A percentile compares a stretch with the other conserved stretches of the same genome.
These are phyloP conservation scores for Ophiosphaerella narmari DNA, from an alignment of 2,329 filamentous ascomycete genomes.

Conservation along the genomic window DNA sequence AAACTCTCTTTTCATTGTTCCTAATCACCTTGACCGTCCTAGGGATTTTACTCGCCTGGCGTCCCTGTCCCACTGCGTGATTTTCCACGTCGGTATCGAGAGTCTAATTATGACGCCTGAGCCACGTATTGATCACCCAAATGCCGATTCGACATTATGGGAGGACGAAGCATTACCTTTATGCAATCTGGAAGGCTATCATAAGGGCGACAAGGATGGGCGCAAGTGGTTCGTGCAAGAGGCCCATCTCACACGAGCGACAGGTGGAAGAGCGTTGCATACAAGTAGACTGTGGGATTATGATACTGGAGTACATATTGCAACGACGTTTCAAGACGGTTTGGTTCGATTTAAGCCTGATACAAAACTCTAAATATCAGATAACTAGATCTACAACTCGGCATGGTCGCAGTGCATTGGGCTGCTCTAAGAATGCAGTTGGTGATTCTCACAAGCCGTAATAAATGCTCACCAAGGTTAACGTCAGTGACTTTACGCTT, in stretches of 20 bases:
- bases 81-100: slow-evolving; percentile 39
- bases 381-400: too few species aligned
- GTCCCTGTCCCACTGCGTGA: slow-evolving; percentile 37
- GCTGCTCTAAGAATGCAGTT: too few species aligned
- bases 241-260: slow-evolving; percentile 28
- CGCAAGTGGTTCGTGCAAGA: slow-evolving; percentile 43
- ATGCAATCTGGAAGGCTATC: slow-evolving; percentile 23
- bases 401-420: too few species aligned
- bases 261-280: slow-evolving; percentile 32
- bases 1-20: slow-evolving; percentile 59
- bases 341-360: slow-evolving; percentile 28
- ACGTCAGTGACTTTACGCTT: too few species aligned
- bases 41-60: slow-evolving; percentile 38
- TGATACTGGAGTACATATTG: slow-evolving; percentile 34
- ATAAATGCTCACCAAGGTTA: too few species aligned
- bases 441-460: too few species aligned
- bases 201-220: slow-evolving; percentile 24
- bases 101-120: slow-evolving; percentile 9
- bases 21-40: slow-evolving; percentile 47
- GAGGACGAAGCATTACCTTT: slow-evolving; percentile 25
- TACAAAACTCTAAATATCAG: background rate
- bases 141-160: slow-evolving; percentile 32
- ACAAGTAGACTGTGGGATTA: slow-evolving; percentile 39
- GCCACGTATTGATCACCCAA: slow-evolving; percentile 6
- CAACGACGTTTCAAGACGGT: slow-evolving; percentile 42